These are phyloP conservation scores for Penium margaritaceum DNA, from an alignment of 139 green algal genomes.

Conservation along the genomic window DNA sequence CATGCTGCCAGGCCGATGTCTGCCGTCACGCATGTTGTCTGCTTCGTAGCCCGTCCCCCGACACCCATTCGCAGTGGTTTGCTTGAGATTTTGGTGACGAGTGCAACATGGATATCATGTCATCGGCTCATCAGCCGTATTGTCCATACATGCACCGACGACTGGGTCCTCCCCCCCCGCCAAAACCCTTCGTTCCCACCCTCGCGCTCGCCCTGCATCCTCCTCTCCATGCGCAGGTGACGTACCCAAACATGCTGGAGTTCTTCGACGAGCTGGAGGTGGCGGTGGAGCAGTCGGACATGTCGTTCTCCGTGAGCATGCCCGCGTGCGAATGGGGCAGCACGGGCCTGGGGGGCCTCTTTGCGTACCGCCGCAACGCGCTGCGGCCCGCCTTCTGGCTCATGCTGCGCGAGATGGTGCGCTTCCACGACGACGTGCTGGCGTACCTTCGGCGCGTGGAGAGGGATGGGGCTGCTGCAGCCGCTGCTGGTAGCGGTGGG, in stretches of 20 bases:
- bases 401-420: slow-evolving; percentile 85
- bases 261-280: slow-evolving; percentile 82
- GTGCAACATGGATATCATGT: too few relatives aligned
- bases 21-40: too few relatives aligned
- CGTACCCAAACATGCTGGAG: slow-evolving; percentile 84
- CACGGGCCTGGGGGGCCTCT: slow-evolving; percentile 67
- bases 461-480: not conserved
- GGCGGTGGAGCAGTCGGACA: slow-evolving; percentile 77
- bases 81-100: too few relatives aligned
- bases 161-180: too few relatives aligned
- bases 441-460: not conserved
- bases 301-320: slow-evolving; percentile 78
- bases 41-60: too few relatives aligned
- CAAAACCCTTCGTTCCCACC: too few relatives aligned
- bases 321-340: slow-evolving; percentile 77
- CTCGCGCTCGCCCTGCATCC: too few relatives aligned
- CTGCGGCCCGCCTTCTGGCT: slow-evolving; percentile 60
- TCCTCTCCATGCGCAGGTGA: slow-evolving; percentile 75
- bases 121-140: too few relatives aligned
- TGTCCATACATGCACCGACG: too few relatives aligned
- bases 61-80: too few relatives aligned
- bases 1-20: too few relatives aligned
- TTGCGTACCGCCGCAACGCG: slow-evolving; percentile 73
- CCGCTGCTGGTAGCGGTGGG: slow-evolving; percentile 1
- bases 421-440: slow-evolving; percentile 57